Percentiles rank a stretch among this genome's conserved stretches.
Evolutionary conservation across 495 filamentous ascomycete species (phyloP).

Genomic region (Hapsidospora chrysogenum): DNA sequence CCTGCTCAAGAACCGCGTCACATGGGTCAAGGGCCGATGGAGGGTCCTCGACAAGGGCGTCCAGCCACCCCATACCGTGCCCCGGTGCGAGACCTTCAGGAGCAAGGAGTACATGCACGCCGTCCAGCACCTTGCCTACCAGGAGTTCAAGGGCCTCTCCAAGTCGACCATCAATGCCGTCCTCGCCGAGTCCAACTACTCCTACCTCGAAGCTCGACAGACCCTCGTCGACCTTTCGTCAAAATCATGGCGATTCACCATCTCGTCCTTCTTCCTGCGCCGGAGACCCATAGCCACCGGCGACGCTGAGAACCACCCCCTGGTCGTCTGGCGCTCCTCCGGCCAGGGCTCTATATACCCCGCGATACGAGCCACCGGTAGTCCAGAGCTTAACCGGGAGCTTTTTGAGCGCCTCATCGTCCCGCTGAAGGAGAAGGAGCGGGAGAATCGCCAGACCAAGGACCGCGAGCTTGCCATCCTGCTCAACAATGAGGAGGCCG

Average conservation of each 20-base stretch:
- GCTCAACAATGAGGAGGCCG: slow-evolving; percentile 62
- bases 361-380: slow-evolving; percentile 52
- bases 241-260: slow-evolving; percentile 73
- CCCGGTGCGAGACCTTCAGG: slow-evolving; percentile 58
- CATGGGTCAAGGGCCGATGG: slow-evolving; percentile 63
- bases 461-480: slow-evolving; percentile 49
- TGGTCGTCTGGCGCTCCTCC: slow-evolving; percentile 46
- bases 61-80: slow-evolving; percentile 16
- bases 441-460: slow-evolving; percentile 36
- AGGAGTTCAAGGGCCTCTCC: slow-evolving; percentile 72
- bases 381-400: slow-evolving; percentile 65
- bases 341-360: slow-evolving; percentile 33
- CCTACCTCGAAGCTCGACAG: slow-evolving; percentile 60
- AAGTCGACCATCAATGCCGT: slow-evolving; percentile 73
- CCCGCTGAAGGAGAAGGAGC: slow-evolving; percentile 39
- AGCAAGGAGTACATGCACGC: slow-evolving; percentile 54
- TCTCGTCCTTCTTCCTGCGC: slow-evolving; percentile 56
- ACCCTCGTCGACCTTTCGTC: slow-evolving; percentile 57
- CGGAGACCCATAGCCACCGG: slow-evolving; percentile 43
- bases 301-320: slow-evolving; percentile 34
- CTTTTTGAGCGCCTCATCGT: slow-evolving; percentile 48
- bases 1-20: slow-evolving; percentile 57
- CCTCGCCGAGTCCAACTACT: slow-evolving; percentile 79
- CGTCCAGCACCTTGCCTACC: slow-evolving; percentile 40
- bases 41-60: slow-evolving; percentile 23